Percentiles rank a stretch among this genome's conserved stretches.
Conservation (phyloP, 1,139 yeast species). For the Kluyveromyces sp. region DNA sequence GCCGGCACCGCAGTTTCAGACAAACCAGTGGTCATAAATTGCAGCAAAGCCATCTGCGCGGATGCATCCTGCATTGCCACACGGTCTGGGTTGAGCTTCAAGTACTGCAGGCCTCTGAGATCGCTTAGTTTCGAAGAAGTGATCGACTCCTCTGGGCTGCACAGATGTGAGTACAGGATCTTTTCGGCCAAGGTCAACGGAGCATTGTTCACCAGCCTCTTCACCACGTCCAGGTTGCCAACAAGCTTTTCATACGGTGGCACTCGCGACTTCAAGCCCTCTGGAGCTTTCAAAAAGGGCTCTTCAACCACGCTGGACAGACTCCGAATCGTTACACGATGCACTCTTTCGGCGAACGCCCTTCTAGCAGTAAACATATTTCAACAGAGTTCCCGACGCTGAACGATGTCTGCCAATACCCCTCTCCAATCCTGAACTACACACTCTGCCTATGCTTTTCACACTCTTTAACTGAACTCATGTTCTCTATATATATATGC, state of each 20-base stretch:
- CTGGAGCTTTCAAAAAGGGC: slow-evolving; percentile 41
- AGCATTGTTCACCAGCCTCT: slow-evolving; percentile 53
- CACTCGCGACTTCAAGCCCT: slow-evolving; percentile 56
- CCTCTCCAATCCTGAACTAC: too few relatives aligned
- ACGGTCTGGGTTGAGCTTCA: slow-evolving; percentile 92
- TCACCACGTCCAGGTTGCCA: slow-evolving; percentile 54
- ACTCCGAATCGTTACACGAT: slow-evolving; percentile 13
- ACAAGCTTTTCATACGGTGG: slow-evolving; percentile 84
- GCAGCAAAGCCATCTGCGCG: slow-evolving; percentile 95
- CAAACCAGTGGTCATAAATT: slow-evolving; percentile 95
- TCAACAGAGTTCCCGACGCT: too few relatives aligned
- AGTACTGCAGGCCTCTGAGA: slow-evolving; percentile 76
- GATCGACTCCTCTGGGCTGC: slow-evolving; percentile 74
- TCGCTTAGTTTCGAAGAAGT: slow-evolving; percentile 38
- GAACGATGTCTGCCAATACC: too few relatives aligned
- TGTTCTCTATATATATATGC: too few relatives aligned
- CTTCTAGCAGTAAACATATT: slow-evolving; percentile 1
- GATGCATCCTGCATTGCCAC: slow-evolving; percentile 99
- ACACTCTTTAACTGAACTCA: too few relatives aligned
- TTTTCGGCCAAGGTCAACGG: slow-evolving; percentile 93
- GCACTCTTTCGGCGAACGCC: neutral
- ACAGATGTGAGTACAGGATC: slow-evolving; percentile 84
- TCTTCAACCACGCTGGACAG: slow-evolving; percentile 33
- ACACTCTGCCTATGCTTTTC: too few relatives aligned
- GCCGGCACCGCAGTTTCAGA: slow-evolving; percentile 82